A percentile compares a stretch with the other conserved stretches of the same genome.
These are phyloP conservation scores for Elsinoe batatas DNA, from an alignment of 2,329 filamentous ascomycete species.

Conservation along the genomic window DNA sequence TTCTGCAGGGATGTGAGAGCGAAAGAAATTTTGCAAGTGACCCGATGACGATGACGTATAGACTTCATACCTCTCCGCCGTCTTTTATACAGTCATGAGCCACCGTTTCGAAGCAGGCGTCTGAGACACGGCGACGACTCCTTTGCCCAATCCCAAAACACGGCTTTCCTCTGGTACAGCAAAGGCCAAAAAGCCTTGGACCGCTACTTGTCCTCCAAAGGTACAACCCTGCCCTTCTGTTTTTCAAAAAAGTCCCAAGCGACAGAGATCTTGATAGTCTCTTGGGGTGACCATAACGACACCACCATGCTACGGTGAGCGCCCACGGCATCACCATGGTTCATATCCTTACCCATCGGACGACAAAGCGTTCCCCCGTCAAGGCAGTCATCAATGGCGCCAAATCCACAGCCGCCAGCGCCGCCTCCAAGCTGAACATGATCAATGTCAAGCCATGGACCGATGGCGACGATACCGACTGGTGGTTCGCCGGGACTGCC, in stretches of 20 bases:
- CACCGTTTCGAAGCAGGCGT: not conserved
- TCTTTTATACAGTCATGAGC: too few relatives aligned
- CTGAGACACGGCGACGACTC: not conserved
- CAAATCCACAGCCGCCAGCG: not conserved
- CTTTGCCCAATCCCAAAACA: not conserved
- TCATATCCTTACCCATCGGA: not conserved
- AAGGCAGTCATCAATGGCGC: not conserved
- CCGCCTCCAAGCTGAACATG: not conserved
- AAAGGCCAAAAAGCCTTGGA: not conserved
- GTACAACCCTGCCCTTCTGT: too few relatives aligned
- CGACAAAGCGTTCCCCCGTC: not conserved
- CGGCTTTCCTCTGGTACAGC: not conserved
- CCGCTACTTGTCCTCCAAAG: too few relatives aligned
- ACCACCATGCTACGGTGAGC: not conserved
- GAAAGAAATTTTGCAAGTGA: constrained; percentile 9
- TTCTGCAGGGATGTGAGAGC: not conserved
- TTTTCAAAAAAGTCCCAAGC: too few relatives aligned
- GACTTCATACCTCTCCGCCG: too few relatives aligned
- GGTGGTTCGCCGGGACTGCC: constrained; percentile 30
- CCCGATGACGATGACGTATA: not conserved
- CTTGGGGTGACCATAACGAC: not conserved
- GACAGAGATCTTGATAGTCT: too few relatives aligned
- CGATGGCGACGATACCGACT: constrained; percentile 25
- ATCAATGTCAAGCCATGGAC: constrained; percentile 21
- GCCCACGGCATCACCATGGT: not conserved